These are phyloP conservation scores for Geum urbanum DNA, from an alignment of 306 rosid species.

Conservation along the genomic window DNA sequence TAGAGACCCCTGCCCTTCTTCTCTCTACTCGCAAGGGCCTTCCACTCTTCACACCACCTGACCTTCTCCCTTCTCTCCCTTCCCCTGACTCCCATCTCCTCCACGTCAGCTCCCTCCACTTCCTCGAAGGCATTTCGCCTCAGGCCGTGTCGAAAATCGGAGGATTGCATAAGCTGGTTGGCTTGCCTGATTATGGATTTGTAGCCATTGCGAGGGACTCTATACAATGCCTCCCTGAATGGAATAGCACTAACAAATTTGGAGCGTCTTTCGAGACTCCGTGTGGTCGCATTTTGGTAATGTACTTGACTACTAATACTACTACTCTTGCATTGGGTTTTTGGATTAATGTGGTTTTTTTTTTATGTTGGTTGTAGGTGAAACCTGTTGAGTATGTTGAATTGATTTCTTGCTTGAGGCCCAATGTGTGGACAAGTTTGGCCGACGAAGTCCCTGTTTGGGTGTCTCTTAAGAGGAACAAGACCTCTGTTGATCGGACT, in stretches of 20 bases:
- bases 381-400: slow-evolving; percentile 74
- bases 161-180: slow-evolving; percentile 68
- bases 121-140: slow-evolving; percentile 70
- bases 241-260: slow-evolving; percentile 44
- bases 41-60: slow-evolving; percentile 68
- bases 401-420: slow-evolving; percentile 67
- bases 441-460: slow-evolving; percentile 94
- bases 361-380: slow-evolving; percentile 42
- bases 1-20: slow-evolving; percentile 79
- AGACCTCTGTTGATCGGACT: slow-evolving; percentile 81
- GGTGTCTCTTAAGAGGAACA: slow-evolving; percentile 81
- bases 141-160: slow-evolving; percentile 61
- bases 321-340: background rate
- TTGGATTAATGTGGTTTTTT: background rate
- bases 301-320: too few species aligned
- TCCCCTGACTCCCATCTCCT: slow-evolving; percentile 80
- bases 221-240: slow-evolving; percentile 66
- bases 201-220: slow-evolving; percentile 75
- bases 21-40: slow-evolving; percentile 85
- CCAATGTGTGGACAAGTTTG: slow-evolving; percentile 79
- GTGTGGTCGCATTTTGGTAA: slow-evolving; percentile 77
- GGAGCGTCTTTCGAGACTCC: slow-evolving; percentile 90
- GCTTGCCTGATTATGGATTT: slow-evolving; percentile 55
- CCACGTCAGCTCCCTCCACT: slow-evolving; percentile 78
- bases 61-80: slow-evolving; percentile 84